Base-by-base conservation (phyloP, 768 basidiomycete species). In the Artomyces pyxidatus region DNA sequence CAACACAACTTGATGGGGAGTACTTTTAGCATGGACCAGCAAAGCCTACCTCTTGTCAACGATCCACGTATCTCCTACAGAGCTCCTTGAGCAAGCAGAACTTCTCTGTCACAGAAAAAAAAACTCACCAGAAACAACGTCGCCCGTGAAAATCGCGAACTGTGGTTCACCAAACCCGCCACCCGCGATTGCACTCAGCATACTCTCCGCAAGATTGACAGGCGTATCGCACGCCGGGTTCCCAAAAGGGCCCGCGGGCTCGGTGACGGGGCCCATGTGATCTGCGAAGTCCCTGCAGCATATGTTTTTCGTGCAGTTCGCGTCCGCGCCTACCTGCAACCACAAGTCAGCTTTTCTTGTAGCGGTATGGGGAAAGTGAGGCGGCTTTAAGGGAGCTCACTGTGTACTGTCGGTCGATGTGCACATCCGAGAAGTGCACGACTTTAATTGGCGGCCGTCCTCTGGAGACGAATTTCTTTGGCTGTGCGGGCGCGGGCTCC, bases 141-240 rank as follows among this genome's bases (percentile, higher is more conserved):
- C 81, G 7, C 81, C 82, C 3, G 81, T 84, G 56, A 82, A 83
- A 27, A 84, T 73, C 4, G 76, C 71, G 58, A 80, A 81, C 8
- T 62, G 59, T 12, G 68, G 68, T 10, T 39, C 22, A 12, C 30
- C 45, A 12, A 46, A 16, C 17, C n/a, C 21, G 10, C 29, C 25
- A 6, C 39, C 39, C 2, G 39, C 39, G 9, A 47, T 26, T 8
- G 46, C 46, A 12, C 25, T 6, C 6, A 47, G 22, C 37, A 47
- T 35, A 19, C 46, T 47, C 22, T 38, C n/a, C n/a, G 46, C 35
- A 25, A 47, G 38, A n/a, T 27, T 26, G 25, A 21, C 25, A 3
- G 46, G 46, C 6, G 22, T 14, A 17, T 47, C 46, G 19, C 46
- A 47, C 8, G 16, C 16, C 17, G 12, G n/a, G 10, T 47, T 40